Base-by-base conservation (phyloP, 75 land plant genomes). In the Pseudotsuga menziesii region DNA sequence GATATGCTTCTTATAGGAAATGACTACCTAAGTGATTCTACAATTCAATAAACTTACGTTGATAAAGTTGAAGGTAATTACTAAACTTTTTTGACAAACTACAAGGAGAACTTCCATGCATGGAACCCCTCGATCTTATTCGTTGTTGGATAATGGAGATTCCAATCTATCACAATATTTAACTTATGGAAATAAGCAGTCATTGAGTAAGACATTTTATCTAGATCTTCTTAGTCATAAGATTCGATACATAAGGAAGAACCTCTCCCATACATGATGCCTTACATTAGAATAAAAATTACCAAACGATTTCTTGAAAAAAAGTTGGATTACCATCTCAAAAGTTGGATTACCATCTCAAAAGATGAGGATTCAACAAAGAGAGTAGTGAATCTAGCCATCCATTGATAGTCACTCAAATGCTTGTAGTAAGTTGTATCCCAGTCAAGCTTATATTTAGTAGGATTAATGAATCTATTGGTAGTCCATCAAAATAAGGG, bases 401-500 rank as follows among this genome's bases (percentile, higher is more conserved):
- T 74, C 72, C 56, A 62, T 55, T 73, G 16, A 73, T 55, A 73
- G 23, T 55, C 14, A 7, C 57, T 8, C 76, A 32, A 15, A 77
- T 82, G 2, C 81, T 89, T 12, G 19, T 83, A 57, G 85, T 93
- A 32, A 83, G 93, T 17, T 90, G 93, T 72, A 89, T 93, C 57
- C 95, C 95, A 19, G 88, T 89, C 1, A 93, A 87, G 64, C 52
- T 90, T 61, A 87, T 90, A 54, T 93, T 88, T 61, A 89, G 87
- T 81, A 81, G 95, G 77, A 83, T 93, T 76, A 80, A 76, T 44
- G 81, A 80, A 73, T 57, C 58, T 39, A 35, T 73, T 55, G 57
- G 75, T 32, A 73, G 56, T 26, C 2, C 75, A 55, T 73, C 57
- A 54, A 73, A 73, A 25, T 27, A 57, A 73, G 75, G 56, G 57